Conservation (phyloP, 2,329 filamentous ascomycete species). For the Neurospora sp. region DNA sequence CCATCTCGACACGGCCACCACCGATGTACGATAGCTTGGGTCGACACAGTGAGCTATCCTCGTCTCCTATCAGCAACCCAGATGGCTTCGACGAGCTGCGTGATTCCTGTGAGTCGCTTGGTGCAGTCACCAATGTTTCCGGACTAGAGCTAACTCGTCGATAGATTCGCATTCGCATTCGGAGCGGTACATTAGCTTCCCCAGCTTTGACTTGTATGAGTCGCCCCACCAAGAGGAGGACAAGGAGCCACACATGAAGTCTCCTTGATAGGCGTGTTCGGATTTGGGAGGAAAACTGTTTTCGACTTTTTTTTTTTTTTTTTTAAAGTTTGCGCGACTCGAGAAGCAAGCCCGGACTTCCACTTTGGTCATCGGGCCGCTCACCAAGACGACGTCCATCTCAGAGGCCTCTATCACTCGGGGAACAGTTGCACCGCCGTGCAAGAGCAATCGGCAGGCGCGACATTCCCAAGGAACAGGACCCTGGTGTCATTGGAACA, state of each 20-base stretch:
- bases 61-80: conserved; percentile 20
- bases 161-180: conserved; percentile 22
- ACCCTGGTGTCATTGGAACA: background rate
- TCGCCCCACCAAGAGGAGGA: conserved; percentile 33
- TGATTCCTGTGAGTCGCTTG: conserved; percentile 11
- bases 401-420: background rate
- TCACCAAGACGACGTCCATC: background rate
- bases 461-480: background rate
- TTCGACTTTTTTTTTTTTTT: background rate
- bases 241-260: conserved; percentile 26
- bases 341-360: background rate
- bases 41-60: conserved; percentile 16
- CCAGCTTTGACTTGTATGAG: conserved; percentile 60
- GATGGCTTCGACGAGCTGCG: conserved; percentile 20
- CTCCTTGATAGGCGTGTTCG: conserved; percentile 15
- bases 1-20: conserved; percentile 27
- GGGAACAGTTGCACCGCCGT: background rate
- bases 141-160: conserved; percentile 7
- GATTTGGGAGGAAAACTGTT: background rate
- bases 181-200: conserved; percentile 62
- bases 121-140: background rate
- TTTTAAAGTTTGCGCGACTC: background rate
- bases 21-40: conserved; percentile 22
- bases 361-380: background rate
- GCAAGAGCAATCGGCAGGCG: background rate